These are phyloP conservation scores for Pichia nakasei DNA, from an alignment of 805 yeast species.

Conservation along the genomic window DNA sequence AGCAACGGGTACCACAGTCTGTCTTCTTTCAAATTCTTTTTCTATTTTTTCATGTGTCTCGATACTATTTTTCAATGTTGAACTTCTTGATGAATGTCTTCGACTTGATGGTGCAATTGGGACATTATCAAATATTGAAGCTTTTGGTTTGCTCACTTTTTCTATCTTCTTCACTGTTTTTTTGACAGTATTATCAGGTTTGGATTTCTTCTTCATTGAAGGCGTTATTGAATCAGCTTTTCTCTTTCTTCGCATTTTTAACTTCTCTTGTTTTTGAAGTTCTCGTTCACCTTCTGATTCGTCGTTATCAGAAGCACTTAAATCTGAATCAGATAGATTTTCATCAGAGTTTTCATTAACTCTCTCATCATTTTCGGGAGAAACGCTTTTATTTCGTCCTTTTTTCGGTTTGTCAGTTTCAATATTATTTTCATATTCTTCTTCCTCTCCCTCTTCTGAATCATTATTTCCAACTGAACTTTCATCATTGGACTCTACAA, in stretches of 20 bases:
- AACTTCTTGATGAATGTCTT: slow-evolving; percentile 66
- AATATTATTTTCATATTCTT: slow-evolving; percentile 19
- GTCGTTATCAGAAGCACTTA: slow-evolving; percentile 42
- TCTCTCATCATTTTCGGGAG: slow-evolving; percentile 22
- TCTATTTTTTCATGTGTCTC: slow-evolving; percentile 67
- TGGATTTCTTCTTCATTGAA: slow-evolving; percentile 11
- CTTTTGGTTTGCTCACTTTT: neutral
- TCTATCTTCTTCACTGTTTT: slow-evolving; percentile 1
- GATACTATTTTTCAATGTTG: slow-evolving; percentile 70
- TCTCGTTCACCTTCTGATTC: slow-evolving; percentile 44
- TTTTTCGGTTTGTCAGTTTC: neutral
- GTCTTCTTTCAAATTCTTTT: slow-evolving; percentile 53
- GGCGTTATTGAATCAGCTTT: slow-evolving; percentile 30
- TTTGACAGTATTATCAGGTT: slow-evolving; percentile 2
- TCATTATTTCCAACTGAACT: slow-evolving; percentile 23
- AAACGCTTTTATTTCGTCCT: neutral
- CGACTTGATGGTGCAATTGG: slow-evolving; percentile 37
- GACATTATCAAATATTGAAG: neutral
- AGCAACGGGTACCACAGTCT: slow-evolving; percentile 17
- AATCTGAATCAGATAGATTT: slow-evolving; percentile 47
- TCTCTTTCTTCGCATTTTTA: slow-evolving; percentile 32
- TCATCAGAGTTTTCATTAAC: slow-evolving; percentile 12
- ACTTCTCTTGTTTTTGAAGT: slow-evolving; percentile 25
- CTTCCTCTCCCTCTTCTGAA: slow-evolving; percentile 21
- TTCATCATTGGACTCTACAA: slow-evolving; percentile 25